A percentile compares a stretch with the other conserved stretches of the same genome.
Evolutionary conservation across 2,329 filamentous ascomycete genomes (phyloP).

Genomic region (Cercospora beticola): DNA sequence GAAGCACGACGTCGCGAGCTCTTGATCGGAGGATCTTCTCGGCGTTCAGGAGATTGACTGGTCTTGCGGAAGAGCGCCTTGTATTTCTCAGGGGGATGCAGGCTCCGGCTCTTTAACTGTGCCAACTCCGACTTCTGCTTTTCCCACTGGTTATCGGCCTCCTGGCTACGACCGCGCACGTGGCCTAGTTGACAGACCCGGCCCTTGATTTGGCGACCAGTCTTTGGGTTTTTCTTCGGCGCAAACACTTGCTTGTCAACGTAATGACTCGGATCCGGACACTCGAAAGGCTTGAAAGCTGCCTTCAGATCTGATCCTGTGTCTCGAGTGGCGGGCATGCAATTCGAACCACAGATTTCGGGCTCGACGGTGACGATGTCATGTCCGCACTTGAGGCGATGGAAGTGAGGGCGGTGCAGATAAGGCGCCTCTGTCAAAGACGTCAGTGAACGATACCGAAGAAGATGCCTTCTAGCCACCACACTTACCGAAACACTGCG

Average conservation of each 20-base stretch:
- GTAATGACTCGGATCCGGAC: constrained; percentile 7
- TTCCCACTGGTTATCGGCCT: constrained; percentile 5
- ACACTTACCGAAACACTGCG: constrained; percentile 9
- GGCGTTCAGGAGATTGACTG: not conserved
- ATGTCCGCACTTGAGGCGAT: constrained; percentile 14
- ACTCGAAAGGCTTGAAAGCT: constrained; percentile 5
- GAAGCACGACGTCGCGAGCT: not conserved
- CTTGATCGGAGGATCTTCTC: too few relatives aligned
- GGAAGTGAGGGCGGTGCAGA: constrained; percentile 9
- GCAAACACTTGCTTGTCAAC: not conserved
- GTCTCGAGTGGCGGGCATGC: not conserved
- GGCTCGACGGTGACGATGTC: constrained; percentile 10
- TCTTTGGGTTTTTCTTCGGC: not conserved
- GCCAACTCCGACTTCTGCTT: not conserved
- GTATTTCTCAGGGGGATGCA: not conserved
- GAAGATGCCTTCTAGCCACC: not conserved
- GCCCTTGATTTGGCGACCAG: not conserved
- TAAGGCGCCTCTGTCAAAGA: not conserved
- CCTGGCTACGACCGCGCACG: constrained; percentile 8
- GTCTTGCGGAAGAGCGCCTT: constrained; percentile 3
- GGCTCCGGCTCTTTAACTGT: not conserved
- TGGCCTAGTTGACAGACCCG: constrained; percentile 10
- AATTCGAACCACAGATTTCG: constrained; percentile 14
- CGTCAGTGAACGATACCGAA: not conserved
- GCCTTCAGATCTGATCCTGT: constrained; percentile 7